Base-by-base conservation (phyloP, 2,329 filamentous ascomycete species). In the Fusarium xylarioides region DNA sequence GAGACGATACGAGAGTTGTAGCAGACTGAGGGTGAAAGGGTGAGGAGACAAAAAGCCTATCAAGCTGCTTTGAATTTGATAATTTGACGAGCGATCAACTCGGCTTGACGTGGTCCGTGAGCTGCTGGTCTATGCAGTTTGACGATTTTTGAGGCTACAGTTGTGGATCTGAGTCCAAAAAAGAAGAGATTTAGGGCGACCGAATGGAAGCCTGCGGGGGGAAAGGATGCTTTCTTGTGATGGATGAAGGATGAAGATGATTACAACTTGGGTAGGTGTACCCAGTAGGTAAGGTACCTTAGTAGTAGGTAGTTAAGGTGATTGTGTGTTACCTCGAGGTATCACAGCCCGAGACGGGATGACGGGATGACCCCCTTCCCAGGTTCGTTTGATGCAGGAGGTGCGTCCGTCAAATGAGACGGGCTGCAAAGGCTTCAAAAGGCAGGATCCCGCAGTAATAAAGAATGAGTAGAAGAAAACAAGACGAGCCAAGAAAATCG, bases 201-300 rank as follows among this genome's bases (percentile, higher is more conserved):
- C 47, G 46, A 44, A 21, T 34, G 28, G 40, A 50, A 38, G 61
- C 56, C 47, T 57, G 49, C 28, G 58, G 26, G 54, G 37, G 38
- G 38, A 26, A 38, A 34, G 42, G 57, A 46, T 65, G 40, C 34
- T 47, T 58, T 54, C 53, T 35, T 34, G 64, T 42, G 70, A 46
- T 68, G 71, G 70, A 64, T 68, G 66, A 59, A 68, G 68, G 66
- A 64, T 74, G 49, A 67, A 58, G 44, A 64, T 62, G 70, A 68
- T 47, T 62, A 73, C 35, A 62, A 50, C 47, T 32, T 50, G 19
- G 19, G 44, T n/a, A 30, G 28, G 21, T 50, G 46, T 32, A 50
- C 46, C 46, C 18, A 32, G 28, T n/a, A 32, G 21, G 21, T 32
- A 28, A 30, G 16, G 40, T 42, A 23, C 14, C 21, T 42, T 40